These are phyloP conservation scores for Alnus glutinosa DNA, from an alignment of 306 rosid species.

Conservation along the genomic window DNA sequence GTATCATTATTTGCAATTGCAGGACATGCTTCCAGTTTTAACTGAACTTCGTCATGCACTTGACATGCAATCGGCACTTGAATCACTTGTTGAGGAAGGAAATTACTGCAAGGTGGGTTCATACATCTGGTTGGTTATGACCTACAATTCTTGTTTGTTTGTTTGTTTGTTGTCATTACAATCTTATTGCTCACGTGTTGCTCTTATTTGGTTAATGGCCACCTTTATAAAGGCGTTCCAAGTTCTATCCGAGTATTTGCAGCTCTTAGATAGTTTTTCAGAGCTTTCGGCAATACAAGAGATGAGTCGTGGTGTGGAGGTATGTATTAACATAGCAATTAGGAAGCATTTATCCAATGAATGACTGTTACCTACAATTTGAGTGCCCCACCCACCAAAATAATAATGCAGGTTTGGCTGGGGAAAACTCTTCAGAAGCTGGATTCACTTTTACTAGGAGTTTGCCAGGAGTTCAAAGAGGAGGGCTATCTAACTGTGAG, in stretches of 20 bases:
- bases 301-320: conserved; percentile 95
- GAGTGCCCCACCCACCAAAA: conserved; percentile 4
- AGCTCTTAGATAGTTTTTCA: conserved; percentile 85
- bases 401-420: conserved; percentile 74
- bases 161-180: conserved; percentile 18
- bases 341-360: conserved; percentile 16
- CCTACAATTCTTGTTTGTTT: conserved; percentile 6
- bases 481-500: conserved; percentile 84
- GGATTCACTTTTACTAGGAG: conserved; percentile 92
- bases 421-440: conserved; percentile 88
- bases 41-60: conserved; percentile 76
- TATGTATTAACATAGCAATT: conserved; percentile 40
- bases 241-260: conserved; percentile 93
- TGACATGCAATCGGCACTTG: conserved; percentile 87
- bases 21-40: conserved; percentile 90
- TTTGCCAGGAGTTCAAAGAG: conserved; percentile 92
- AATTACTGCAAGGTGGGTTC: conserved; percentile 84
- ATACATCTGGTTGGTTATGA: conserved; percentile 29
- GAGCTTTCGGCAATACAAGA: conserved; percentile 89
- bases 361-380: conserved; percentile 25
- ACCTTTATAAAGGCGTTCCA: conserved; percentile 81
- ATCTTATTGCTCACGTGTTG: conserved; percentile 18
- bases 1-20: conserved; percentile 26
- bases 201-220: conserved; percentile 26
- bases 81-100: conserved; percentile 85